Percentiles rank a stretch among this genome's conserved stretches.
These are phyloP conservation scores for Wickerhamomyces ciferrii DNA, from an alignment of 805 yeast species.

Conservation along the genomic window DNA sequence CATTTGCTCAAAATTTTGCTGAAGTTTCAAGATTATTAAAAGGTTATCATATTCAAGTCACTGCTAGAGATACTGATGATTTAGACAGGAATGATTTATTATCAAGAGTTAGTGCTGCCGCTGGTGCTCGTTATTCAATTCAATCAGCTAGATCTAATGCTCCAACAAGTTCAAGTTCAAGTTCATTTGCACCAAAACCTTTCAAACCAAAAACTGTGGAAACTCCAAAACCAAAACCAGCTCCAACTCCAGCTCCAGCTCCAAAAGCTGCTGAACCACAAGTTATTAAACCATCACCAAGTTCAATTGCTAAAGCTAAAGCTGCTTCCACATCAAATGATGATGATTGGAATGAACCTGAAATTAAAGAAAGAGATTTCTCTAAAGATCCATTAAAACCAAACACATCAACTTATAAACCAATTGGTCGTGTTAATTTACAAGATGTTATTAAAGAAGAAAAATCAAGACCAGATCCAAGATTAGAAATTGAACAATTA, in stretches of 20 bases:
- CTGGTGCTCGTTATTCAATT: slow-evolving; percentile 91
- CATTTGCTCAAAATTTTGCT: slow-evolving; percentile 74
- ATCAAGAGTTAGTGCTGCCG: slow-evolving; percentile 77
- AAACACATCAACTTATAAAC: slow-evolving; percentile 47
- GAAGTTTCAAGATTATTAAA: slow-evolving; percentile 63
- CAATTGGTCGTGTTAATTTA: slow-evolving; percentile 56
- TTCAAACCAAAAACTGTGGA: slow-evolving; percentile 12
- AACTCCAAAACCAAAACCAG: slow-evolving; percentile 19
- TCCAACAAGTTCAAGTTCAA: slow-evolving; percentile 20
- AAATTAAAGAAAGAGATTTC: slow-evolving; percentile 42
- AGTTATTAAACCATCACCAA: slow-evolving; percentile 12
- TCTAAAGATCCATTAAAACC: slow-evolving; percentile 38
- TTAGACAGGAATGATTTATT: slow-evolving; percentile 73
- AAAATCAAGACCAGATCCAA: slow-evolving; percentile 36
- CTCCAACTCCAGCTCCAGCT: slow-evolving; percentile 14
- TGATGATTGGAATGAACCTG: slow-evolving; percentile 42
- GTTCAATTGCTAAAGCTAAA: slow-evolving; percentile 17
- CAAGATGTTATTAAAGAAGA: slow-evolving; percentile 38
- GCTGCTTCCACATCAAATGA: slow-evolving; percentile 22
- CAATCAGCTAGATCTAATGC: slow-evolving; percentile 34
- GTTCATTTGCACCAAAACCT: slow-evolving; percentile 14
- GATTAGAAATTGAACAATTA: slow-evolving; percentile 31
- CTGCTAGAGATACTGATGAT: slow-evolving; percentile 94
- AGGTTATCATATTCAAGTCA: slow-evolving; percentile 93
- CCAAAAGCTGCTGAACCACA: slow-evolving; percentile 6